Evolutionary conservation across 768 basidiomycete genomes (phyloP), one percentile per base, ranked within the genome.

Genomic region (Termitomyces sp.): DNA sequence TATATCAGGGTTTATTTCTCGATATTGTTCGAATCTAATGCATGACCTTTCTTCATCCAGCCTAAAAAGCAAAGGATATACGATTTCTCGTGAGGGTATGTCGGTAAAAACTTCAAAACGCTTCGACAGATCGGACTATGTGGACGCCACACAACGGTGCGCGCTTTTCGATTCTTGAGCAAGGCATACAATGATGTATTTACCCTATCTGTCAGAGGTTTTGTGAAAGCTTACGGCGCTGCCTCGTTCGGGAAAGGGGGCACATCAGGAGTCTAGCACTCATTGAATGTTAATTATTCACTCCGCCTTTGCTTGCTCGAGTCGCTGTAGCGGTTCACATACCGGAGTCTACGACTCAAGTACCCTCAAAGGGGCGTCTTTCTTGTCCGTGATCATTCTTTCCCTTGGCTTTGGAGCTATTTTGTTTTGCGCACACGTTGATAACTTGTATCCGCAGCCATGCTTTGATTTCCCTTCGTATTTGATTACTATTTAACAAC

Each of bases 111-210:
- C 87, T 1, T 68, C 76, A 22, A 80, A 77, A 59, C 77, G 79
- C 6, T 79, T 86, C 61, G 82, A 83, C 60, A 75, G 85, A 42
- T 82, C 87, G 55, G 78, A 81, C 44, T 90, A 90, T 60, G 73
- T 90, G 3, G 87, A 89, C 65, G 86, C 87, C 7, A 89, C 88
- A 16, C 89, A 89, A 66, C 74, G 88, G 88, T 88, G 57, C 61
- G 75, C 65, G 6, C 13, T 18, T 20, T 42, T 18, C 46, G 22
- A 6, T 33, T 59, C 33, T 27, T 13, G 15, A n/a, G 27, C 7
- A 30, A 13, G 18, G 18, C 37, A 11, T 18, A 34, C 20, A 12
- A 33, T 24, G 49, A 15, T 18, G 51, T 18, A 8, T 24, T 42
- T 27, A 59, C 24, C 16, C 30, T 41, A 33, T 30, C 39, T 6